Percentiles rank a stretch among this genome's conserved stretches.
Evolutionary conservation across 106 monocot genomes (phyloP).

Genomic region (Apostasia ramifera): DNA sequence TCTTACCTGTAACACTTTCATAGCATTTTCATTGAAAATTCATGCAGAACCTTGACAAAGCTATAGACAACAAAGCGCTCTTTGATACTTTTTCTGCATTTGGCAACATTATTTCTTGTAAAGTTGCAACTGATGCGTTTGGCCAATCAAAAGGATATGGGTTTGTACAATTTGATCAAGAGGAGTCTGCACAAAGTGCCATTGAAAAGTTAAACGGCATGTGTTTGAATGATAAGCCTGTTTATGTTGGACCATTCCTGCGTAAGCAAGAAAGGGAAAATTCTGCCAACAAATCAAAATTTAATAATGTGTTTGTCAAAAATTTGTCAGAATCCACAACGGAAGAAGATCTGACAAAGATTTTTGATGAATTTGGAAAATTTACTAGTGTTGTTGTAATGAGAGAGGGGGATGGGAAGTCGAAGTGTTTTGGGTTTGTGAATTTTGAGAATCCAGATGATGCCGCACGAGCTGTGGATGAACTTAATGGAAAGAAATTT

Average conservation of each 20-base stretch:
- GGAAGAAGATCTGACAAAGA: slow-evolving; percentile 49
- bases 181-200: slow-evolving; percentile 68
- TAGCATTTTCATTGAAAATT: neutral
- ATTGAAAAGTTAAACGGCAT: slow-evolving; percentile 89
- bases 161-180: slow-evolving; percentile 82
- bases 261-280: slow-evolving; percentile 85
- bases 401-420: slow-evolving; percentile 80
- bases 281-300: slow-evolving; percentile 29
- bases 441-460: slow-evolving; percentile 83
- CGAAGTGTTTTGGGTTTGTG: slow-evolving; percentile 90
- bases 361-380: slow-evolving; percentile 69
- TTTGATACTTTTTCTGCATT: slow-evolving; percentile 75
- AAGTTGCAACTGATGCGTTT: slow-evolving; percentile 65
- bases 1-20: neutral
- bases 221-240: slow-evolving; percentile 83
- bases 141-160: slow-evolving; percentile 90
- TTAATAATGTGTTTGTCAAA: slow-evolving; percentile 93
- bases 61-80: slow-evolving; percentile 62
- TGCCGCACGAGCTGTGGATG: slow-evolving; percentile 74
- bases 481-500: slow-evolving; percentile 79
- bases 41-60: slow-evolving; percentile 74
- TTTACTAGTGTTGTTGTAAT: slow-evolving; percentile 83
- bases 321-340: slow-evolving; percentile 70
- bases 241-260: slow-evolving; percentile 84
- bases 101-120: slow-evolving; percentile 86